Percentiles rank a stretch among this genome's conserved stretches.
These are phyloP conservation scores for Irpex rosettiformis DNA, from an alignment of 1,284 basidiomycete genomes.

Conservation along the genomic window DNA sequence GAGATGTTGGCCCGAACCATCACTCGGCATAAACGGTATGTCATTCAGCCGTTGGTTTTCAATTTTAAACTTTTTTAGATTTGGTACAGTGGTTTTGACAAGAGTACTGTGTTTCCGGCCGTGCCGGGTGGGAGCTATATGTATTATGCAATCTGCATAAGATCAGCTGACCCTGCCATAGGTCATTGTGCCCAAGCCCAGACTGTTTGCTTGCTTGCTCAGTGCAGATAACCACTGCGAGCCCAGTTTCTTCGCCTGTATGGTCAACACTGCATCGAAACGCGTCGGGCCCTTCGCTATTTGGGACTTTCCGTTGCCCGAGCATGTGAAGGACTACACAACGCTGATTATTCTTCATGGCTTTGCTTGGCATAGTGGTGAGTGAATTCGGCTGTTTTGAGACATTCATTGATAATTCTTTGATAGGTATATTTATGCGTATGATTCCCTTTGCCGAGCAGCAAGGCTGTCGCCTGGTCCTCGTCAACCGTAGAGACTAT, in stretches of 20 bases:
- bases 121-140: no score
- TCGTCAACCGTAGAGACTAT: conserved; percentile 30
- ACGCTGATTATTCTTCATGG: conserved; percentile 13
- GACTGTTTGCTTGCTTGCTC: background rate
- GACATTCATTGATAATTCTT: background rate
- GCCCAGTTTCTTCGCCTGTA: background rate
- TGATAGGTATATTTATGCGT: conserved; percentile 14
- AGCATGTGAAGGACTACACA: conserved; percentile 24
- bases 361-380: conserved; percentile 9
- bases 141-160: background rate
- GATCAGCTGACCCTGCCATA: background rate
- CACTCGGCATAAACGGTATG: no score
- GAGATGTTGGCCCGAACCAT: no score
- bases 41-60: no score
- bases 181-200: no score
- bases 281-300: background rate
- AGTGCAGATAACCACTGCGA: background rate
- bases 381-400: background rate
- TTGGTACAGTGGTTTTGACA: no score
- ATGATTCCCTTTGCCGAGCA: conserved; percentile 16
- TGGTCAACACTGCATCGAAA: background rate
- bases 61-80: no score
- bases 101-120: no score
- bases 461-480: conserved; percentile 23
- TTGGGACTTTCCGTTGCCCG: background rate